These are phyloP conservation scores for Phytophthora hybrid DNA, from an alignment of 352 stramenopile genomes.

Conservation along the genomic window DNA sequence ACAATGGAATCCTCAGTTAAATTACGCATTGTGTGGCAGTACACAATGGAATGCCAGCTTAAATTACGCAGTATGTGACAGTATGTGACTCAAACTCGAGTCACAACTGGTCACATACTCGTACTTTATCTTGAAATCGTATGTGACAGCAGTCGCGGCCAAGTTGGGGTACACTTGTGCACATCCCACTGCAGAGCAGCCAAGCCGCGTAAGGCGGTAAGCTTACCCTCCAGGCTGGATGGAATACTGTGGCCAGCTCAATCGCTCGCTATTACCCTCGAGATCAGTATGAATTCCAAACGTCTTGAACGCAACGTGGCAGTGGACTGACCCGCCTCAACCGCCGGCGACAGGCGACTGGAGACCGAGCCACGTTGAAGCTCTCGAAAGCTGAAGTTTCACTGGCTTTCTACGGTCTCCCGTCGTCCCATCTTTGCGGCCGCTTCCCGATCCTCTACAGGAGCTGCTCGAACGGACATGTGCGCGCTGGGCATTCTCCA, in stretches of 20 bases:
- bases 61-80: too few relatives aligned
- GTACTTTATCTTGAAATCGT: too few relatives aligned
- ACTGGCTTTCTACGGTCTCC: constrained; percentile 25
- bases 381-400: constrained; percentile 18
- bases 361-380: constrained; percentile 22
- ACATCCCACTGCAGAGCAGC: constrained; percentile 13
- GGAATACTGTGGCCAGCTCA: not conserved
- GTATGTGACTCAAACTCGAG: too few relatives aligned
- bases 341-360: not conserved
- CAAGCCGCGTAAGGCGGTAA: too few relatives aligned
- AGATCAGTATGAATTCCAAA: too few relatives aligned
- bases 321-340: not conserved
- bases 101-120: too few relatives aligned
- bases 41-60: too few relatives aligned
- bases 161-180: not conserved
- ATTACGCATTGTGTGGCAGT: too few relatives aligned
- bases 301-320: too few relatives aligned
- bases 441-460: constrained; percentile 29
- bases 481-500: constrained; percentile 21
- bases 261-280: not conserved
- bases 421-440: constrained; percentile 29
- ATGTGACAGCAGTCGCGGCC: too few relatives aligned
- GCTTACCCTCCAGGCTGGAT: too few relatives aligned
- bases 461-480: not conserved
- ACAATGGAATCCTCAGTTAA: too few relatives aligned